A percentile compares a stretch with the other conserved stretches of the same genome.
Conservation (phyloP, 306 rosid species). For the Dalbergia cultrata region DNA sequence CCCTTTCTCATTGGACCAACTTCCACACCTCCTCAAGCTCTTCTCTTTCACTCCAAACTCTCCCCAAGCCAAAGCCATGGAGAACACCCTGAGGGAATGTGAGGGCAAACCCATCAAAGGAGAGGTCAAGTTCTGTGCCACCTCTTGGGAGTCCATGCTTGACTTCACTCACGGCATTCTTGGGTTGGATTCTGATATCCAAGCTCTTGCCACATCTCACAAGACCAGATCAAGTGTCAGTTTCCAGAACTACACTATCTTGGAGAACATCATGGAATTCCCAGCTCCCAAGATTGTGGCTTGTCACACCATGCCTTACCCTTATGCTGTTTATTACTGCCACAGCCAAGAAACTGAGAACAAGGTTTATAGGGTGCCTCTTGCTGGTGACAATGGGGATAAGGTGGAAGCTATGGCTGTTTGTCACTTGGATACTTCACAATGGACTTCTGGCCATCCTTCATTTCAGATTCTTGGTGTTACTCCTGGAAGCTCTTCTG, state of each 20-base stretch:
- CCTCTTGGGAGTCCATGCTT: slow-evolving; percentile 81
- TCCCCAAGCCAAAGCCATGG: slow-evolving; percentile 78
- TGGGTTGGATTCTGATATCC: slow-evolving; percentile 41
- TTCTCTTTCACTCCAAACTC: slow-evolving; percentile 66
- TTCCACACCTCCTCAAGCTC: slow-evolving; percentile 57
- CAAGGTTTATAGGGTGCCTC: slow-evolving; percentile 54
- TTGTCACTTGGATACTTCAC: slow-evolving; percentile 85
- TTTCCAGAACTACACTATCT: slow-evolving; percentile 75
- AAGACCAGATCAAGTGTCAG: slow-evolving; percentile 56
- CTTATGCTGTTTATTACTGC: slow-evolving; percentile 72
- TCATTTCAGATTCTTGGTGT: slow-evolving; percentile 67
- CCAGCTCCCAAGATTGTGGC: slow-evolving; percentile 77
- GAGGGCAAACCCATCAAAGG: slow-evolving; percentile 72
- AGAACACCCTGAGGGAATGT: slow-evolving; percentile 64
- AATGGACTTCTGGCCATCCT: slow-evolving; percentile 71
- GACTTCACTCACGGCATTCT: slow-evolving; percentile 56
- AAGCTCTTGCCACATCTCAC: slow-evolving; percentile 60
- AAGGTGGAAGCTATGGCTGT: slow-evolving; percentile 70
- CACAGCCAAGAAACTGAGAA: slow-evolving; percentile 68
- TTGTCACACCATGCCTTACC: slow-evolving; percentile 87
- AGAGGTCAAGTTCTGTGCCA: slow-evolving; percentile 76
- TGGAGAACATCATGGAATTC: slow-evolving; percentile 53
- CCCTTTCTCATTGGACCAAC: slow-evolving; percentile 68
- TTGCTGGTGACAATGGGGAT: slow-evolving; percentile 73
- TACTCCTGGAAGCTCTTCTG: slow-evolving; percentile 66